A percentile compares a stretch with the other conserved stretches of the same genome.
Evolutionary conservation across 2,329 filamentous ascomycete genomes (phyloP).

Genomic region (Lecanicillium sp.): DNA sequence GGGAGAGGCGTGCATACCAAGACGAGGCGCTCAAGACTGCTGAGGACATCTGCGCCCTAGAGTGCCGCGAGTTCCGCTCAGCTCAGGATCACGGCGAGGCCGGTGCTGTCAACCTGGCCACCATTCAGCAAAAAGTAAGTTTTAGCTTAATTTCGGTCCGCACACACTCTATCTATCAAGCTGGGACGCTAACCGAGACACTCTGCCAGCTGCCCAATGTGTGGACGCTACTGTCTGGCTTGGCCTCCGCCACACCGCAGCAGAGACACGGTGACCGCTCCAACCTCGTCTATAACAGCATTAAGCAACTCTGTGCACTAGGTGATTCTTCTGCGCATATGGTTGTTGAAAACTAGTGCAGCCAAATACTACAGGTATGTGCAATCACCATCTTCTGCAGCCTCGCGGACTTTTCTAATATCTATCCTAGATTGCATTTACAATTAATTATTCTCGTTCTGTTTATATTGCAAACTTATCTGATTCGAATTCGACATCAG

Average conservation of each 20-base stretch:
- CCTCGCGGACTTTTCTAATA: background rate
- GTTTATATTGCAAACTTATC: too few relatives aligned
- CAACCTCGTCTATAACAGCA: constrained; percentile 13
- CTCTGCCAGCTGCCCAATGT: constrained; percentile 13
- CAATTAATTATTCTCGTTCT: background rate
- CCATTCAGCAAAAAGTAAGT: constrained; percentile 13
- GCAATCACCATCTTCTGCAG: background rate
- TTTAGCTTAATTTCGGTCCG: constrained; percentile 1
- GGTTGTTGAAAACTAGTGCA: constrained; percentile 8
- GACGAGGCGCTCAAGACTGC: constrained; percentile 24
- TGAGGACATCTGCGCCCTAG: constrained; percentile 14
- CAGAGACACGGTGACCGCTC: constrained; percentile 14
- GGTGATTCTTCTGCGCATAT: constrained; percentile 8
- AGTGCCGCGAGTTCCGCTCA: constrained; percentile 13
- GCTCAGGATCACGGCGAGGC: constrained; percentile 2
- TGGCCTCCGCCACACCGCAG: constrained; percentile 13
- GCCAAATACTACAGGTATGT: background rate
- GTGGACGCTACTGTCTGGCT: constrained; percentile 13
- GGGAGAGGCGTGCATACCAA: constrained; percentile 23
- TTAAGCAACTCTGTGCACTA: constrained; percentile 15
- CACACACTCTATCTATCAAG: background rate
- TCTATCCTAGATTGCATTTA: background rate
- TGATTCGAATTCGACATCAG: too few relatives aligned
- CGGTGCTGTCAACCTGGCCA: constrained; percentile 8
- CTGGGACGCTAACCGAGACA: constrained; percentile 10